Evolutionary conservation across 1,284 basidiomycete genomes (phyloP).

Genomic region (Cryptococcus sp.): DNA sequence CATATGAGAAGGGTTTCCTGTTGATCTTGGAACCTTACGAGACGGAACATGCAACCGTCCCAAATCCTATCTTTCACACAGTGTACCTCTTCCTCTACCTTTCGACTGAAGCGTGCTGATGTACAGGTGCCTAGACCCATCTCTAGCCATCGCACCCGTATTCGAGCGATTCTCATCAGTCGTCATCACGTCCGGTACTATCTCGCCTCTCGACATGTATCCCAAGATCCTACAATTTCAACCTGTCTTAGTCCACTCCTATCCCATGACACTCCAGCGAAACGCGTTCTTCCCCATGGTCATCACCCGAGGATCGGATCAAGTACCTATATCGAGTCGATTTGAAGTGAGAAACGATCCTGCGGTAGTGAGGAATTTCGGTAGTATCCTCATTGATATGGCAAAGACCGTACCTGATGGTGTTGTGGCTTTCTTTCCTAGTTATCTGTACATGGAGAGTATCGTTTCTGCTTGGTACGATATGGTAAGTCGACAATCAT

Average conservation of each 20-base stretch:
- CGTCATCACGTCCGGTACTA: slow-evolving; percentile 97
- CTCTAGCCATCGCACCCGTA: slow-evolving; percentile 94
- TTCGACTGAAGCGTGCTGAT: background rate
- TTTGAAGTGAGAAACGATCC: slow-evolving; percentile 99
- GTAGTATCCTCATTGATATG: slow-evolving; percentile 96
- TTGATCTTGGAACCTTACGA: slow-evolving; percentile 98
- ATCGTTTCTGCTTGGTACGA: slow-evolving; percentile 99
- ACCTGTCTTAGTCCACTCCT: slow-evolving; percentile 93
- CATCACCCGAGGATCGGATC: slow-evolving; percentile 95
- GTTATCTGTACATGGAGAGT: slow-evolving; percentile 99
- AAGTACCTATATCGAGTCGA: slow-evolving; percentile 97
- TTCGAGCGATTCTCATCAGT: slow-evolving; percentile 98
- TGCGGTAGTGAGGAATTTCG: slow-evolving; percentile 97
- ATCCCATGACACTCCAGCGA: slow-evolving; percentile 95
- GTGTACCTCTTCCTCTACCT: slow-evolving; percentile 57
- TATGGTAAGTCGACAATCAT: slow-evolving; percentile 63
- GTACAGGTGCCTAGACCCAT: slow-evolving; percentile 86
- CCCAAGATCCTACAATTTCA: slow-evolving; percentile 99
- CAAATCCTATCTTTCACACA: slow-evolving; percentile 98
- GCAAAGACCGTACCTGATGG: slow-evolving; percentile 97
- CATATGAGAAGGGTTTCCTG: slow-evolving; percentile 97
- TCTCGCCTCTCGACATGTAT: slow-evolving; percentile 97
- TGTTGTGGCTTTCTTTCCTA: slow-evolving; percentile 99
- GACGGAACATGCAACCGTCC: slow-evolving; percentile 96
- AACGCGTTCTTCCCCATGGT: slow-evolving; percentile 98